Conservation (phyloP, 495 filamentous ascomycete species). For the Penicillium simplicissimum region DNA sequence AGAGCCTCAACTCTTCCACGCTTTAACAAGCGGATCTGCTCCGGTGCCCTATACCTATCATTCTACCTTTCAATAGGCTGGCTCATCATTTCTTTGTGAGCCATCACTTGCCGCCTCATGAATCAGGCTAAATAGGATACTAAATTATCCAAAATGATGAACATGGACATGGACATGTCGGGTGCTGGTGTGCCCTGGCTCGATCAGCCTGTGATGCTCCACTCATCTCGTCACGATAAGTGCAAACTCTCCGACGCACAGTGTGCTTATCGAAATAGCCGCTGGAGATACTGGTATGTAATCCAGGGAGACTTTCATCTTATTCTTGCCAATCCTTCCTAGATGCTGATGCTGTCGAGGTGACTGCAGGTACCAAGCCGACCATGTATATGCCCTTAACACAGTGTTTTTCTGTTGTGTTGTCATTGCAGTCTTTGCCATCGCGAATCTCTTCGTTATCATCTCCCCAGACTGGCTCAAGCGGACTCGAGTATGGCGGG, state of each 20-base stretch:
- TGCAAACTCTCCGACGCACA: slow-evolving; percentile 49
- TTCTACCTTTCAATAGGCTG: not conserved
- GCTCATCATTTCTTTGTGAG: not conserved
- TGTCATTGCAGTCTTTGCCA: slow-evolving; percentile 46
- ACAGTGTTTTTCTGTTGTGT: slow-evolving; percentile 52
- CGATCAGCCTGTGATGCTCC: slow-evolving; percentile 48
- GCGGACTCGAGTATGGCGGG: slow-evolving; percentile 25
- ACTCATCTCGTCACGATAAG: slow-evolving; percentile 44
- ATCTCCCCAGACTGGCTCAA: slow-evolving; percentile 27
- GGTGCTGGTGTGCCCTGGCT: slow-evolving; percentile 39
- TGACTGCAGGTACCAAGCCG: slow-evolving; percentile 49
- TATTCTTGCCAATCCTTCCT: too few species aligned
- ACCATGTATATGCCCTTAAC: slow-evolving; percentile 52
- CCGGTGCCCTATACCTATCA: too few species aligned
- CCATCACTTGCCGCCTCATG: not conserved
- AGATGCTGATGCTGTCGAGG: slow-evolving; percentile 7
- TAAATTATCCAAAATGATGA: slow-evolving; percentile 13
- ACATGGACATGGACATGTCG: slow-evolving; percentile 23
- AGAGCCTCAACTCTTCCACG: not conserved
- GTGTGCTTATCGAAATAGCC: slow-evolving; percentile 45
- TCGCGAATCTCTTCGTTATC: slow-evolving; percentile 32
- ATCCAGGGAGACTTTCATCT: not conserved
- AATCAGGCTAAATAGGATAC: not conserved
- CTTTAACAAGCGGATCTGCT: slow-evolving; percentile 7
- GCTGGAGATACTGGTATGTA: slow-evolving; percentile 52